Evolutionary conservation across 176 grass and related monocot genomes (phyloP).

Genomic region (Echinochloa phyllopogon): DNA sequence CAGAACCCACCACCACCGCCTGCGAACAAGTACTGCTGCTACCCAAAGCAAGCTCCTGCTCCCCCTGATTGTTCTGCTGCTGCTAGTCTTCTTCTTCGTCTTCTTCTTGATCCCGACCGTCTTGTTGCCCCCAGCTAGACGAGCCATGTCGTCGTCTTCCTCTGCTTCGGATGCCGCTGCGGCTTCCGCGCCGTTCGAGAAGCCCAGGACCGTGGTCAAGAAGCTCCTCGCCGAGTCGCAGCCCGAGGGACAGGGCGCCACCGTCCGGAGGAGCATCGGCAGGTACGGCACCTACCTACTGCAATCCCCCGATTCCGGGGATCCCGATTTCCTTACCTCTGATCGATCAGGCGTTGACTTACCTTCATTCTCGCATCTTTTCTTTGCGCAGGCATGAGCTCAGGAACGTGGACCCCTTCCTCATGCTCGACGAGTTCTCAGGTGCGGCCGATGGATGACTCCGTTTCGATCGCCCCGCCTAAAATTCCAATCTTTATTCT

Average conservation of each 20-base stretch:
- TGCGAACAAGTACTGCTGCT: neutral
- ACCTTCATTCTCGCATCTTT: neutral
- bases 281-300: slow-evolving; percentile 33
- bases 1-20: neutral
- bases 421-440: slow-evolving; percentile 77
- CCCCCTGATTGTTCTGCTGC: neutral
- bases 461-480: neutral
- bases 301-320: too few relatives aligned
- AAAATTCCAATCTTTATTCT: too few relatives aligned
- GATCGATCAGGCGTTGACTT: slow-evolving; percentile 13
- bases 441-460: slow-evolving; percentile 14
- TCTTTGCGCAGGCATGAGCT: slow-evolving; percentile 57
- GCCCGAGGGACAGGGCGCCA: slow-evolving; percentile 76
- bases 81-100: neutral
- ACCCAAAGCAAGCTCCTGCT: slow-evolving; percentile 5
- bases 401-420: slow-evolving; percentile 76
- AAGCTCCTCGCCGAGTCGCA: slow-evolving; percentile 74
- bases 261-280: slow-evolving; percentile 84
- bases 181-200: slow-evolving; percentile 36
- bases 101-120: neutral
- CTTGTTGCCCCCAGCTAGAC: slow-evolving; percentile 12
- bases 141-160: slow-evolving; percentile 31
- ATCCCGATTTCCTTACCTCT: neutral
- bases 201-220: slow-evolving; percentile 64
- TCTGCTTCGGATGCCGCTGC: neutral